These are phyloP conservation scores for Lyophyllum semitale DNA, from an alignment of 768 basidiomycete species.

Conservation along the genomic window DNA sequence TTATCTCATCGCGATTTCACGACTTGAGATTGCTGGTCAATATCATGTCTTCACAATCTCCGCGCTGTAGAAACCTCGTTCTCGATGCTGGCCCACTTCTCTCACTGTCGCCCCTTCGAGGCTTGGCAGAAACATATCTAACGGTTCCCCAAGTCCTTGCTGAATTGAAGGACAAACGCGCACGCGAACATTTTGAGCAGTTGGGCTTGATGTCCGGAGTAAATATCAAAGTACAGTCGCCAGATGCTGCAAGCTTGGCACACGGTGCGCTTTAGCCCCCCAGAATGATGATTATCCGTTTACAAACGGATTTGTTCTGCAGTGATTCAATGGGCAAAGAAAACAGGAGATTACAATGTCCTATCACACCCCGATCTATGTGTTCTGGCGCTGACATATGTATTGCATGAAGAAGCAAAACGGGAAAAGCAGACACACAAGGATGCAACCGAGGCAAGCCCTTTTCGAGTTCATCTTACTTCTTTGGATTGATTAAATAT, in stretches of 20 bases:
- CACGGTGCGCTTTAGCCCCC: constrained; percentile 44
- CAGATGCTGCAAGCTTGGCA: constrained; percentile 68
- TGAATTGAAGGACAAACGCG: constrained; percentile 87
- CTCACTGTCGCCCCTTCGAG: constrained; percentile 86
- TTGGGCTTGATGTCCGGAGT: constrained; percentile 78
- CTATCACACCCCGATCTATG: constrained; percentile 90
- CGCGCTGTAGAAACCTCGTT: constrained; percentile 75
- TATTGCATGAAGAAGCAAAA: constrained; percentile 62
- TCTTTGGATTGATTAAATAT: constrained; percentile 19
- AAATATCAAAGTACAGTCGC: constrained; percentile 67
- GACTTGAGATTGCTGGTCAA: not conserved
- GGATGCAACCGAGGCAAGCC: constrained; percentile 26
- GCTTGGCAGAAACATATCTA: constrained; percentile 81
- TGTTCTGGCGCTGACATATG: constrained; percentile 85
- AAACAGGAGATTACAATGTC: constrained; percentile 94
- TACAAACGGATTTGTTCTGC: constrained; percentile 1
- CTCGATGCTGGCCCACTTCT: constrained; percentile 94
- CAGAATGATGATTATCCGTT: not conserved
- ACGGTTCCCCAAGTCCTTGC: constrained; percentile 90
- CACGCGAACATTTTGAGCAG: constrained; percentile 83
- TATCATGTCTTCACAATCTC: constrained; percentile 25
- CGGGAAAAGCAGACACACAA: constrained; percentile 30
- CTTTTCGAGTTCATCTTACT: not conserved
- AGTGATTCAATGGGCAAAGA: constrained; percentile 93
- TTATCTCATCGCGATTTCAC: constrained; percentile 15